Conservation (phyloP, 2,329 filamentous ascomycete genomes). For the Pseudocercospora ulei region DNA sequence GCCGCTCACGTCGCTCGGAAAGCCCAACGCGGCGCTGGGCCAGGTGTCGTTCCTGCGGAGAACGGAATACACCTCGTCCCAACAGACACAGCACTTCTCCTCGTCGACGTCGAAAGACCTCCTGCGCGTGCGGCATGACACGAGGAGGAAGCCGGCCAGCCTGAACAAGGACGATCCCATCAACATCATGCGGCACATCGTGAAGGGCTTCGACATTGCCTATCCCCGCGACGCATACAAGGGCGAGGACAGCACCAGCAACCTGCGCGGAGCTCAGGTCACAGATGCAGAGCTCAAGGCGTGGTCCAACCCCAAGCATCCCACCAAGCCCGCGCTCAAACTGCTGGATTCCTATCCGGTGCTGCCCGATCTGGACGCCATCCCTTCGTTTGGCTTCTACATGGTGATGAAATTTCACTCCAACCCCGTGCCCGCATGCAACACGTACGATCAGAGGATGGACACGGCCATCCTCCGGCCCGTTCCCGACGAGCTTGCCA, state of each 20-base stretch:
- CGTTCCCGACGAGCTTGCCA: constrained; percentile 40
- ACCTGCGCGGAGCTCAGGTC: constrained; percentile 46
- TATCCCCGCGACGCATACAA: constrained; percentile 57
- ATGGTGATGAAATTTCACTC: constrained; percentile 54
- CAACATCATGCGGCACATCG: constrained; percentile 51
- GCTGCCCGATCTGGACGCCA: constrained; percentile 52
- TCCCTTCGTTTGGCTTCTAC: constrained; percentile 50
- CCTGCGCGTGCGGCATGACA: constrained; percentile 38
- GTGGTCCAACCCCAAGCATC: constrained; percentile 53
- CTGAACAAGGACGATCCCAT: constrained; percentile 49
- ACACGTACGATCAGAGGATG: constrained; percentile 50
- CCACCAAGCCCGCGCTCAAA: constrained; percentile 48
- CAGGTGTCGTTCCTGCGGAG: constrained; percentile 88
- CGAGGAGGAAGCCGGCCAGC: constrained; percentile 34
- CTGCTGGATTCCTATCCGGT: constrained; percentile 53
- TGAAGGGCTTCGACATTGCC: constrained; percentile 56
- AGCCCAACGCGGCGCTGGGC: constrained; percentile 64
- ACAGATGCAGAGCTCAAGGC: constrained; percentile 49
- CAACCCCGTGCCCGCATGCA: constrained; percentile 45
- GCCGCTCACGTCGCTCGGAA: constrained; percentile 73
- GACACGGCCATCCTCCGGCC: constrained; percentile 52
- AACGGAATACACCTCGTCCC: constrained; percentile 80
- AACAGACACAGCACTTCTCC: constrained; percentile 41
- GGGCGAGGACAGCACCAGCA: constrained; percentile 52
- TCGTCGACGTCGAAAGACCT: constrained; percentile 48